These are phyloP conservation scores for Fabrea salina DNA, from an alignment of 169 alveolate species.

Conservation along the genomic window DNA sequence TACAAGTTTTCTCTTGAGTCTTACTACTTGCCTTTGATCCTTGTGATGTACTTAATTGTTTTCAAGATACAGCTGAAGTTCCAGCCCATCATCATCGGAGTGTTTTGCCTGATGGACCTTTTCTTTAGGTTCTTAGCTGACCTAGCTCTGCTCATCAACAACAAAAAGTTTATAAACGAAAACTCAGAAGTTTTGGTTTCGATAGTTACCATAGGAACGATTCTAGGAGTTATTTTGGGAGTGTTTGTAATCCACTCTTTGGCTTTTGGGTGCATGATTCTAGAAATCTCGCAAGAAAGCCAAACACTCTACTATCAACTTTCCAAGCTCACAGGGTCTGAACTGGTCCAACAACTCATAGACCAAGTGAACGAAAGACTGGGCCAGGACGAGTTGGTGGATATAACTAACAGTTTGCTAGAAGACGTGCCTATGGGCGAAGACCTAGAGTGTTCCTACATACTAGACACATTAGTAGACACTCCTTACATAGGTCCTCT, in stretches of 20 bases:
- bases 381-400: neutral
- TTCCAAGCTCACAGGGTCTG: neutral
- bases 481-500: neutral
- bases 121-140: neutral
- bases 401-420: neutral
- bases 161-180: neutral
- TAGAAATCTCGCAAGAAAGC: neutral
- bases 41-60: neutral
- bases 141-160: neutral
- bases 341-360: neutral
- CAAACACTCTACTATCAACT: neutral
- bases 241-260: neutral
- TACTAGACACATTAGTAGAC: neutral
- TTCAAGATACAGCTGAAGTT: neutral
- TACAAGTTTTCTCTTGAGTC: neutral
- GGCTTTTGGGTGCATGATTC: neutral
- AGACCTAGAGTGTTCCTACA: neutral
- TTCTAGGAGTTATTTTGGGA: neutral
- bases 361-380: neutral
- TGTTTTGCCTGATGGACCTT: neutral
- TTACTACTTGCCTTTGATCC: neutral
- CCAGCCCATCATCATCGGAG: neutral
- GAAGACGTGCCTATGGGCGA: neutral
- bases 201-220: neutral
- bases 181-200: neutral